Evolutionary conservation across 164 flowering plant genomes (phyloP), one percentile per base, ranked within the genome.

Genomic region (Umbellularia californica): DNA sequence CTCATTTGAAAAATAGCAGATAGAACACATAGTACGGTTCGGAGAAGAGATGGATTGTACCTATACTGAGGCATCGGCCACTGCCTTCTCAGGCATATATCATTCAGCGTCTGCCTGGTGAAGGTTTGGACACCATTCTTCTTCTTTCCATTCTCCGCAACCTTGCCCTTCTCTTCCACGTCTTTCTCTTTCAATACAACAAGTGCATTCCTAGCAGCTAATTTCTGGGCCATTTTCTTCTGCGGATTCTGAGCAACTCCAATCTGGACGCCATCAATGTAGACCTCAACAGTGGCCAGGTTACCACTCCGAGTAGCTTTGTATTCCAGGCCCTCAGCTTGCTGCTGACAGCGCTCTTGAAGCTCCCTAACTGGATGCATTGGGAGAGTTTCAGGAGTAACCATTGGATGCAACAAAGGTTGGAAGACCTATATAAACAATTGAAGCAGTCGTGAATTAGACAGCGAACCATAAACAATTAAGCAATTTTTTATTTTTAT

Each of bases 351-450:
- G 47, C 98, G 85, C 76, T 96, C 99, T 82, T 96, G 98, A 80
- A 96, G 87, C 85, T 96, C 99, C 72, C 98, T 77, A 22, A 96
- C 97, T 6, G 99, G 99, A 84, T 96, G 98, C 98, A 94, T 96
- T 5, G 98, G 98, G 69, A 96, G 94, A 27, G 98, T 96, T 78
- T 96, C 98, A n/a, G 99, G 99, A 41, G 99, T 96, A 73, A 96
- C 99, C 93, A 96, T 89, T 28, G 99, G 99, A 30, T 91, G 85
- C 82, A 96, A 75, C 74, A 96, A 79, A 2, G 99, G 98, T 71
- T 90, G 89, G 77, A 94, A 96, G 19, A 91, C 96, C 99, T 93
- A 77, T 14, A 50, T 62, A 47, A 65, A 50, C 23, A 65, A 30
- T 65, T 65, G 19, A 65, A 65, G 25, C 6, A 17, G 27, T 11